Conservation (phyloP, 345 rosid genomes). For the Acer yangbiense region DNA sequence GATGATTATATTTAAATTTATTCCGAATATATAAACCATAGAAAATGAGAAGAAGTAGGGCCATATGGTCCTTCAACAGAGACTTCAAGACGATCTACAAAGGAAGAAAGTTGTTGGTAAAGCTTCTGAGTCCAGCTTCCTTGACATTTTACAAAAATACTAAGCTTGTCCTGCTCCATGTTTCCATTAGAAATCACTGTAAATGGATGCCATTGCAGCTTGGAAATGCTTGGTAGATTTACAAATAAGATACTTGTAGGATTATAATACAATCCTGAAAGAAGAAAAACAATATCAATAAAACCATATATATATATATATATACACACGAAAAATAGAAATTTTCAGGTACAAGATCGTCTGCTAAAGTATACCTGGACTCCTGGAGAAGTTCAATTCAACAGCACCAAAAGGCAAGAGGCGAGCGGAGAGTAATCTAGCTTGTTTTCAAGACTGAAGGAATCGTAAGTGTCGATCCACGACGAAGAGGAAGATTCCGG, state of each 20-base stretch:
- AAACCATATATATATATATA: too few relatives aligned
- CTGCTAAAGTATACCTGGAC: conserved; percentile 19
- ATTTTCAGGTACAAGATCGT: too few relatives aligned
- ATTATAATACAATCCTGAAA: conserved; percentile 26
- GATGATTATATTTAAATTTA: too few relatives aligned
- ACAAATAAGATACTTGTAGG: conserved; percentile 38
- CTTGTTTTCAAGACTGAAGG: conserved; percentile 53
- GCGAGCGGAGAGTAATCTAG: conserved; percentile 51
- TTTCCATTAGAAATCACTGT: conserved; percentile 41
- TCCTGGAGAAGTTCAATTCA: conserved; percentile 64
- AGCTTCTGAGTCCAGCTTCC: conserved; percentile 55
- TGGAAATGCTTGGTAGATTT: conserved; percentile 45
- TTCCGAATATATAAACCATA: conserved; percentile 27
- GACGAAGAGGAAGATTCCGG: conserved; percentile 64
- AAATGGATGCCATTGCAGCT: conserved; percentile 50
- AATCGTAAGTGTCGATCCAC: conserved; percentile 65
- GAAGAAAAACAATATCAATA: too few relatives aligned
- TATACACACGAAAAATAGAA: too few relatives aligned
- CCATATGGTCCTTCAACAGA: conserved; percentile 84
- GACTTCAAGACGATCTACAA: conserved; percentile 48
- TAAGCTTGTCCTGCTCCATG: conserved; percentile 35
- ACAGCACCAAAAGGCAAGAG: conserved; percentile 45
- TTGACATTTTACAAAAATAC: conserved; percentile 38
- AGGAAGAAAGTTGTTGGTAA: conserved; percentile 41
- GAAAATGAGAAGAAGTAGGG: conserved; percentile 52